Evolutionary conservation across 75 land plant species (phyloP).

Genomic region (Selaginella moellendorffii): DNA sequence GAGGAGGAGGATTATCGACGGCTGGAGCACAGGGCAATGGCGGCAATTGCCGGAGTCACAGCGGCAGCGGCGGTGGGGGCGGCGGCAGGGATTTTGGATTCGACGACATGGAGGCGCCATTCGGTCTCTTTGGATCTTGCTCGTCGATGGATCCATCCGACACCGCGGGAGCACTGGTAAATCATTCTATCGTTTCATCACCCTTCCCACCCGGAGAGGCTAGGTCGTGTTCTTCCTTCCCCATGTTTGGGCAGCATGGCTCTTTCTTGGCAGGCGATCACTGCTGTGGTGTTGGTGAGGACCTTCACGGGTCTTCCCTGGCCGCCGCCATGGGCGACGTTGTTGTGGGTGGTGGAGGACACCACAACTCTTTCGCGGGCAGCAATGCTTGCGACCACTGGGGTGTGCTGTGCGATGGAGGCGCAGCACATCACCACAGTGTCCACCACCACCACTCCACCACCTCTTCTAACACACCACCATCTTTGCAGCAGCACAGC

Average conservation of each 20-base stretch:
- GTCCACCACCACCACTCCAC: neutral
- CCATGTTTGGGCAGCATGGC: slow-evolving; percentile 12
- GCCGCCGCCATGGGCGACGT: slow-evolving; percentile 20
- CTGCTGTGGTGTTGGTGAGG: slow-evolving; percentile 18
- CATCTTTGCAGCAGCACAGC: slow-evolving; percentile 13
- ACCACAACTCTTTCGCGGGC: slow-evolving; percentile 11
- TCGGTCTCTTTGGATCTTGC: slow-evolving; percentile 18
- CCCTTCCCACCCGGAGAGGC: slow-evolving; percentile 5
- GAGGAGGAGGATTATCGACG: too few species aligned
- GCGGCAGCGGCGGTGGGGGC: slow-evolving; percentile 19
- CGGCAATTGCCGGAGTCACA: too few species aligned
- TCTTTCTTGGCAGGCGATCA: slow-evolving; percentile 20
- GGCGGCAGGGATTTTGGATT: slow-evolving; percentile 24
- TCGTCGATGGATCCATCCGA: neutral
- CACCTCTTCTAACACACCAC: too few species aligned
- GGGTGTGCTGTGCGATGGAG: slow-evolving; percentile 15
- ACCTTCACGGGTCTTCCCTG: slow-evolving; percentile 21
- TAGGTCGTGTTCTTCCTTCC: neutral
- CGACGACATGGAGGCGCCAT: slow-evolving; percentile 14
- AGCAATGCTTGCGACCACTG: slow-evolving; percentile 13
- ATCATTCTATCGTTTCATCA: neutral
- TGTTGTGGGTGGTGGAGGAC: slow-evolving; percentile 21
- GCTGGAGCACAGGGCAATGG: neutral
- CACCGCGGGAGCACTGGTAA: neutral
- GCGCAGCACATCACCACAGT: neutral